Evolutionary conservation across 176 grass and related monocot genomes (phyloP).

Genomic region (Eleusine coracana): DNA sequence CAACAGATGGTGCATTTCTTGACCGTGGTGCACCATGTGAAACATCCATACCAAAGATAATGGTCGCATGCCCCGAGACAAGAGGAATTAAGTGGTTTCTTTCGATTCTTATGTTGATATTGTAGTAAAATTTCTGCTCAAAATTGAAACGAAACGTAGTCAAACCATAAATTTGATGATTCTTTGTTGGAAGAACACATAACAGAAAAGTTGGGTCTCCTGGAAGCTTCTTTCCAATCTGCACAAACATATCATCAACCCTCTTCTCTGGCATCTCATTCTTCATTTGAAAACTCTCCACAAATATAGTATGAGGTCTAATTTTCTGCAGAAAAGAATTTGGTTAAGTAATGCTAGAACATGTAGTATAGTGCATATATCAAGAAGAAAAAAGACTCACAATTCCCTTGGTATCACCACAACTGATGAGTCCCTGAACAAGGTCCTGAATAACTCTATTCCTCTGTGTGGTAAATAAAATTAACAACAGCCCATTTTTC

Average conservation of each 20-base stretch:
- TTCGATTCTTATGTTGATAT: slow-evolving; percentile 33
- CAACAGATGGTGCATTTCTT: slow-evolving; percentile 60
- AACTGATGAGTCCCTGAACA: slow-evolving; percentile 34
- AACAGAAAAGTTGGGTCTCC: slow-evolving; percentile 36
- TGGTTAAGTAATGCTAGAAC: not conserved
- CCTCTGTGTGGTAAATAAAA: slow-evolving; percentile 61
- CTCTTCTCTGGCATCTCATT: not conserved
- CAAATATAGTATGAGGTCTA: slow-evolving; percentile 41
- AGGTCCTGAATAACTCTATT: not conserved
- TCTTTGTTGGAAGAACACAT: slow-evolving; percentile 62
- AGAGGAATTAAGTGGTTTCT: slow-evolving; percentile 38
- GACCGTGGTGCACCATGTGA: slow-evolving; percentile 49
- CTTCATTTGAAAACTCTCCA: slow-evolving; percentile 50
- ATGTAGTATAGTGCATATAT: not conserved
- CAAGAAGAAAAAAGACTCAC: slow-evolving; percentile 33
- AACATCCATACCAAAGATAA: slow-evolving; percentile 81
- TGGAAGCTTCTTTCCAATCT: slow-evolving; percentile 25
- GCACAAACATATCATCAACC: slow-evolving; percentile 44
- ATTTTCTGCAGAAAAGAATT: slow-evolving; percentile 27
- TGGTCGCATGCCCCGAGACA: slow-evolving; percentile 48
- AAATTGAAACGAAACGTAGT: not conserved
- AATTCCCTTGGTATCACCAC: slow-evolving; percentile 53
- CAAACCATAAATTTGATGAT: slow-evolving; percentile 48
- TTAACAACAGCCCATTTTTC: slow-evolving; percentile 56
- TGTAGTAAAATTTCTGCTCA: too few species aligned